Base-by-base conservation (phyloP, 352 stramenopile species). In the Globisporangium yorkense region DNA sequence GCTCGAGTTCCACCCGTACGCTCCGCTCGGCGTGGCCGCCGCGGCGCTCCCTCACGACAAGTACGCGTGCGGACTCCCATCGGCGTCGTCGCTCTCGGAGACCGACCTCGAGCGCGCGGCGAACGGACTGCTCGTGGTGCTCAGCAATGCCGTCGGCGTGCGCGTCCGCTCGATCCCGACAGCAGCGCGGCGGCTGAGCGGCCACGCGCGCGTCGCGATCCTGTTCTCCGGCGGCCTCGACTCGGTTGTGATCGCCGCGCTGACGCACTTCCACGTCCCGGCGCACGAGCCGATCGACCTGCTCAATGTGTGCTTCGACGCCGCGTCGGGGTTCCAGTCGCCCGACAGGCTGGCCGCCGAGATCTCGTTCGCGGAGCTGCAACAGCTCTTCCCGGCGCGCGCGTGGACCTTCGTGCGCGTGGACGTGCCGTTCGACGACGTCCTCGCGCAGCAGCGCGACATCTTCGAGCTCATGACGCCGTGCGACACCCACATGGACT, bases 191-290 rank as follows among this genome's bases (percentile, higher is more conserved):
- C 35, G 5, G 12, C 18, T 10, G 18, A 53, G 40, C 13, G 56
- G 12, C 29, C 16, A 5, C 9, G 24, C n/a, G n/a, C 62, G 70
- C 13, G 80, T 98, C 3, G 95, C 72, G 13, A 83, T 99, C 10
- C 68, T 99, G 9, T 99, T 99, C 76, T 98, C 94, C 4, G 96
- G 96, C 31, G 96, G 96, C 3, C 73, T 99, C 24, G 96, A 99
- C 71, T 99, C 93, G 5, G 88, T 97, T 5, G 84, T 99, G 31
- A 65, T 99, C 21, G 96, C 96, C 33, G 90, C 89, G 7, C 75
- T 98, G 27, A 72, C 79, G 24, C 79, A 98, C 66, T 78, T 86
- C 46, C 77, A 97, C 56, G 57, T 72, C 20, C 73, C 72, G 15
- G 21, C 24, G 5, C 48, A 65, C 29, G 75, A 95, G 50, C 67